Percentiles rank a stretch among this genome's conserved stretches.
These are phyloP conservation scores for Hemisphaericaspora xylanilytica DNA, from an alignment of 1,139 yeast genomes.

Conservation along the genomic window DNA sequence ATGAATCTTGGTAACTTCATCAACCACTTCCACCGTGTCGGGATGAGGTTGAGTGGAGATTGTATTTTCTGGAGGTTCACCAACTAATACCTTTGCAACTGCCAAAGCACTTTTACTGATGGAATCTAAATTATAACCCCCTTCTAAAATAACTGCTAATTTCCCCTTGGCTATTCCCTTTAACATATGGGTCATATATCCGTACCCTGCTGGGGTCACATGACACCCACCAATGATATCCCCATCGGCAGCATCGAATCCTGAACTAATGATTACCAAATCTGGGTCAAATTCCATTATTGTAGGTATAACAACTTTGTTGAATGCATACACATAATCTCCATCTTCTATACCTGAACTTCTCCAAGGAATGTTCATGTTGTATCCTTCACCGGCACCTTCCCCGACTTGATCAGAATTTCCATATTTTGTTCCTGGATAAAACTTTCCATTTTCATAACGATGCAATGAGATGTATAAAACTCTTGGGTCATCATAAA, in stretches of 20 bases:
- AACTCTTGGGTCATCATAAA: slow-evolving; percentile 84
- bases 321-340: slow-evolving; percentile 91
- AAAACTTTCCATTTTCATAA: slow-evolving; percentile 86
- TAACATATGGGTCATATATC: slow-evolving; percentile 91
- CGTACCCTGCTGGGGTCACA: slow-evolving; percentile 93
- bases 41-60: slow-evolving; percentile 60
- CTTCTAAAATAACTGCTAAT: slow-evolving; percentile 86
- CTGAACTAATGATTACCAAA: slow-evolving; percentile 87
- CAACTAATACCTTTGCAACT: slow-evolving; percentile 86
- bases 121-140: slow-evolving; percentile 92
- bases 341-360: slow-evolving; percentile 93
- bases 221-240: slow-evolving; percentile 98
- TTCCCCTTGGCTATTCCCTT: slow-evolving; percentile 87
- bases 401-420: slow-evolving; percentile 80
- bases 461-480: slow-evolving; percentile 89
- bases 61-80: slow-evolving; percentile 90
- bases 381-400: slow-evolving; percentile 81
- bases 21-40: slow-evolving; percentile 82
- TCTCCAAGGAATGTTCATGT: slow-evolving; percentile 93
- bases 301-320: slow-evolving; percentile 83
- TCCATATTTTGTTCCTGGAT: slow-evolving; percentile 88
- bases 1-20: slow-evolving; percentile 77
- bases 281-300: slow-evolving; percentile 91
- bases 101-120: slow-evolving; percentile 89
- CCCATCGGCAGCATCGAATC: slow-evolving; percentile 98